Conservation (phyloP, 352 stramenopile genomes). For the Globisporangium cylindrosporum region DNA sequence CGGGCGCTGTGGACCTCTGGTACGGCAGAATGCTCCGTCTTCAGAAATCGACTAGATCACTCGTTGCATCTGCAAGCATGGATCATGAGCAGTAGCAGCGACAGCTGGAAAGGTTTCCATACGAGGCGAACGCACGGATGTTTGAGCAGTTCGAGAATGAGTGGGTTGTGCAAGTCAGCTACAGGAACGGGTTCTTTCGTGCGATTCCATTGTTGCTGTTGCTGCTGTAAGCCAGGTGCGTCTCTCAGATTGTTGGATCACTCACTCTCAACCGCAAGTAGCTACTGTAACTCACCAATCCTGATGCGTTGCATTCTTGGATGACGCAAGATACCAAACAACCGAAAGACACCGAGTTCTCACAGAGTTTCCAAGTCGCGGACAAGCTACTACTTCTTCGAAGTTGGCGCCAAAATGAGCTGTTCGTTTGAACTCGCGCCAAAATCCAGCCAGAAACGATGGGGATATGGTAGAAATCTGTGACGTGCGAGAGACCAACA, state of each 20-base stretch:
- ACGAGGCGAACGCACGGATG: background rate
- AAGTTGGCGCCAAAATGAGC: background rate
- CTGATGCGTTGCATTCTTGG: no score
- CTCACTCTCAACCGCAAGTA: no score
- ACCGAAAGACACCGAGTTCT: no score
- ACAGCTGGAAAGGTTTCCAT: background rate
- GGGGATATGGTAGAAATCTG: background rate
- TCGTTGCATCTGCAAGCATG: background rate
- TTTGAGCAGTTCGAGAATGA: conserved; percentile 1
- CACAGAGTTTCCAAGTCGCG: no score
- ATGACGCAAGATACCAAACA: no score
- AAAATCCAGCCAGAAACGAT: no score
- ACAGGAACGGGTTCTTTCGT: background rate
- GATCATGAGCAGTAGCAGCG: background rate
- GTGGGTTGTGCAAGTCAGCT: background rate
- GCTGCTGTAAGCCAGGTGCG: background rate
- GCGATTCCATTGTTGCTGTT: background rate
- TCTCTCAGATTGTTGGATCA: background rate
- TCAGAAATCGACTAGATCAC: background rate
- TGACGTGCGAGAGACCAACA: background rate
- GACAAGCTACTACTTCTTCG: background rate
- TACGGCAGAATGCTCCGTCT: background rate
- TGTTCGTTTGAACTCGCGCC: background rate
- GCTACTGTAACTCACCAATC: no score
- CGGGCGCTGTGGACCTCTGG: background rate